phyloP scores from a whole-genome alignment of 1,139 yeast genomes.

The Debaryomycetaceae sp. region DNA sequence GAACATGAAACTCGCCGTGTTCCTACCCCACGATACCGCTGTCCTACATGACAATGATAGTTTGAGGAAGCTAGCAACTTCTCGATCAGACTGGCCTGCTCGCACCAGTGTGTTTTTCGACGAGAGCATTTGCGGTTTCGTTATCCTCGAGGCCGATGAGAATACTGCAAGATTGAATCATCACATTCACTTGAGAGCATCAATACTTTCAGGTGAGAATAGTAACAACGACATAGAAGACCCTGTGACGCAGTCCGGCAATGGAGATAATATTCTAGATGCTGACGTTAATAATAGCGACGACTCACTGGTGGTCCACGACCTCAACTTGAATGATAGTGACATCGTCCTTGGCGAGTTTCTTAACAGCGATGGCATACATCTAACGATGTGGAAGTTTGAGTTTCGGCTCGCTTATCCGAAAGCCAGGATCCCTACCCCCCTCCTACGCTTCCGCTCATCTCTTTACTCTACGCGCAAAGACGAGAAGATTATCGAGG shows the following conservation, averaged over 20 bases:
- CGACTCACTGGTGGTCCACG: too few relatives aligned
- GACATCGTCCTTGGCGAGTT: conserved; percentile 7
- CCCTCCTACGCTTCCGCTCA: background rate
- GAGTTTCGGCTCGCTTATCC: conserved; percentile 28
- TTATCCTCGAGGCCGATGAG: conserved; percentile 11
- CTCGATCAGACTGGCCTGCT: too few relatives aligned
- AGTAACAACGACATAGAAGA: too few relatives aligned
- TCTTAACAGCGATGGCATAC: conserved; percentile 4
- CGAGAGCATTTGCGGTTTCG: conserved; percentile 26
- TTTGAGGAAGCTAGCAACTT: too few relatives aligned
- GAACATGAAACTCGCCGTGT: too few relatives aligned
- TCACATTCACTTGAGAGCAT: background rate
- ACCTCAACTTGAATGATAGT: conserved; percentile 3
- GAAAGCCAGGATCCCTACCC: conserved; percentile 14
- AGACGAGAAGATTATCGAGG: background rate
- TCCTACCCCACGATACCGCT: too few relatives aligned
- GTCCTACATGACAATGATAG: too few relatives aligned
- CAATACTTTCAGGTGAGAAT: background rate
- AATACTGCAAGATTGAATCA: background rate
- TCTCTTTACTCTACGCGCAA: too few relatives aligned
- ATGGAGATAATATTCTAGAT: too few relatives aligned
- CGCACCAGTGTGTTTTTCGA: conserved; percentile 23
- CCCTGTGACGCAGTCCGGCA: too few relatives aligned
- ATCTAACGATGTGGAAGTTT: conserved; percentile 24
- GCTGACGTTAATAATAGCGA: too few relatives aligned